phyloP scores from a whole-genome alignment of 352 stramenopile species.

The Globisporangium cylindrosporum region DNA sequence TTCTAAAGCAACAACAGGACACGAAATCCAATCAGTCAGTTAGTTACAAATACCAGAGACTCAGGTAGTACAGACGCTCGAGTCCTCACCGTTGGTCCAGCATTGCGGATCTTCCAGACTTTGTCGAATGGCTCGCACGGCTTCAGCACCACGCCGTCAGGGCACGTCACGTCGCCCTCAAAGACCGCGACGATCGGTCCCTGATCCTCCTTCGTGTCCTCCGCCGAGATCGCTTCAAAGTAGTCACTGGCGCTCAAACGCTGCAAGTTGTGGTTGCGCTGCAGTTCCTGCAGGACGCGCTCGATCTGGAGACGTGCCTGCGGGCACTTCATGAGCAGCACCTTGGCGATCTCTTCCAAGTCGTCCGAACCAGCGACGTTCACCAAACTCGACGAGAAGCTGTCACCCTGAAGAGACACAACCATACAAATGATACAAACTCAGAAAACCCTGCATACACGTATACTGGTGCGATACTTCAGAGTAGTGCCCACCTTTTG shows the following conservation, averaged over 20 bases:
- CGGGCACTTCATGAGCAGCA: constrained; percentile 71
- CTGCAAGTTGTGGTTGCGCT: constrained; percentile 67
- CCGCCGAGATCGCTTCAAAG: constrained; percentile 65
- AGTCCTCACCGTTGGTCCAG: constrained; percentile 38
- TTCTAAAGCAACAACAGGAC: constrained; percentile 26
- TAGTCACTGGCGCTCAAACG: constrained; percentile 68
- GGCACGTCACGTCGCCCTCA: constrained; percentile 83
- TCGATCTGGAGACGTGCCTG: constrained; percentile 72
- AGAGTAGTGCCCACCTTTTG: constrained; percentile 25
- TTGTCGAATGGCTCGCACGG: constrained; percentile 77
- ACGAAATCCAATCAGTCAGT: not conserved
- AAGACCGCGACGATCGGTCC: constrained; percentile 78
- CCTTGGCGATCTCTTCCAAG: constrained; percentile 70
- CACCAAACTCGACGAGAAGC: constrained; percentile 53
- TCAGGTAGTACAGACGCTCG: not conserved
- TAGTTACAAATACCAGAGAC: not conserved
- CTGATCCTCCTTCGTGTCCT: constrained; percentile 71
- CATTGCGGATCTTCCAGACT: constrained; percentile 86
- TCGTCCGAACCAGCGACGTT: constrained; percentile 45
- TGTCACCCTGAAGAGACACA: constrained; percentile 21
- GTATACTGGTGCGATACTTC: not conserved
- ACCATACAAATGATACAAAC: not conserved
- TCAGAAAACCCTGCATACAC: not conserved
- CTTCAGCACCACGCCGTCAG: constrained; percentile 74
- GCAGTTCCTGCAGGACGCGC: constrained; percentile 67